Evolutionary conservation across 148 eudicot species (phyloP).

Genomic region (Bassia scoparia): DNA sequence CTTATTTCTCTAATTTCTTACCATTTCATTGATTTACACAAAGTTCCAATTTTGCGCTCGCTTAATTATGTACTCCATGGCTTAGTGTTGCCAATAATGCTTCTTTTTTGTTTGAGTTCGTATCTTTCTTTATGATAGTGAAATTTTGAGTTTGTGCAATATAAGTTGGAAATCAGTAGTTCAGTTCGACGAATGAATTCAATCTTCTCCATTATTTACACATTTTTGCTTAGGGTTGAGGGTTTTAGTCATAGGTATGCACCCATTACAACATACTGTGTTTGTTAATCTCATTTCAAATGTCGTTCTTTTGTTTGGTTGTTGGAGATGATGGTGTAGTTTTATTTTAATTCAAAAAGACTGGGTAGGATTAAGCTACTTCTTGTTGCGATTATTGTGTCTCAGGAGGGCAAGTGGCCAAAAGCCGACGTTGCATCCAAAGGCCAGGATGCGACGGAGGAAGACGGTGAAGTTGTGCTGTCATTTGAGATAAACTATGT

Average conservation of each 20-base stretch:
- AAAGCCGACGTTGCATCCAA: constrained; percentile 57
- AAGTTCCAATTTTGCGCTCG: too few species aligned
- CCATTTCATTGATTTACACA: neutral
- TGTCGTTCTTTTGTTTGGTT: neutral
- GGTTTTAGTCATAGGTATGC: too few species aligned
- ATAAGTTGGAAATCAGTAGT: too few species aligned
- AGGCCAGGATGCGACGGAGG: constrained; percentile 87
- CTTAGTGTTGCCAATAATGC: too few species aligned
- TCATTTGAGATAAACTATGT: neutral
- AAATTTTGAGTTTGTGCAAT: neutral
- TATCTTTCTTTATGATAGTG: neutral
- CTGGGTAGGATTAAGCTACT: neutral
- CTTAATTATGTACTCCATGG: too few species aligned
- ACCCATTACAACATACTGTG: too few species aligned
- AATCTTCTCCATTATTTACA: too few species aligned
- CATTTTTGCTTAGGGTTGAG: too few species aligned
- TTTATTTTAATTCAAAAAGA: neutral
- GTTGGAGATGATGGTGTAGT: neutral
- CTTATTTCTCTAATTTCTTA: neutral
- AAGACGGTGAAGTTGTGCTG: constrained; percentile 63
- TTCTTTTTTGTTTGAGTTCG: neutral
- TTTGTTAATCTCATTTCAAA: neutral
- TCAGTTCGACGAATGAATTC: too few species aligned
- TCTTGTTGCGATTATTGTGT: neutral
- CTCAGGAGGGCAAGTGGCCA: constrained; percentile 41